phyloP scores from a whole-genome alignment of 2,329 filamentous ascomycete species.

The Neophaeococcomyces mojaviensis region DNA sequence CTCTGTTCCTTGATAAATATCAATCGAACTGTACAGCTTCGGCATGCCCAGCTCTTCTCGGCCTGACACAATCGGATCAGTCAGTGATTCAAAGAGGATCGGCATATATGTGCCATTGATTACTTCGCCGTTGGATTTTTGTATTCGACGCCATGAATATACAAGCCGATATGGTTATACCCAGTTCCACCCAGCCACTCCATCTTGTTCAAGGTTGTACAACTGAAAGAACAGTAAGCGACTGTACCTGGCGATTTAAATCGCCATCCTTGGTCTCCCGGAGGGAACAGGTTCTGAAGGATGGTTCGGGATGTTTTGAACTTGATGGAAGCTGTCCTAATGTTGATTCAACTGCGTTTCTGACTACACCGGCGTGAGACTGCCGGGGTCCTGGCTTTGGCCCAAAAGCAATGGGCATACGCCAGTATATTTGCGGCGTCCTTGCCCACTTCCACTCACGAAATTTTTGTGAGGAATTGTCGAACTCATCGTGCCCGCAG shows the following conservation, averaged over 20 bases:
- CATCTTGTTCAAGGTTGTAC: constrained; percentile 44
- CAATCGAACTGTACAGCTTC: constrained; percentile 48
- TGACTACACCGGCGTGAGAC: constrained; percentile 25
- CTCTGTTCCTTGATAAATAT: constrained; percentile 33
- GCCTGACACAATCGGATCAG: constrained; percentile 54
- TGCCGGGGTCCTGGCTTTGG: constrained; percentile 42
- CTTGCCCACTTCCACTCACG: constrained; percentile 44
- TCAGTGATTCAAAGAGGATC: constrained; percentile 50
- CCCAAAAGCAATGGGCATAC: constrained; percentile 41
- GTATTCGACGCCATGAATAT: constrained; percentile 56
- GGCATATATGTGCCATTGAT: constrained; percentile 49
- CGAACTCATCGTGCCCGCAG: constrained; percentile 53
- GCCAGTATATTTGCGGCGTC: constrained; percentile 40
- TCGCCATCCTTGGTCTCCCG: constrained; percentile 28
- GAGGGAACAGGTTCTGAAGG: constrained; percentile 44
- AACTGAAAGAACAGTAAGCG: constrained; percentile 36
- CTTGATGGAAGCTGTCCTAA: constrained; percentile 43
- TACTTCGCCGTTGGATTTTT: constrained; percentile 41
- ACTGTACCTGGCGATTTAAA: constrained; percentile 41
- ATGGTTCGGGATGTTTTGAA: constrained; percentile 47
- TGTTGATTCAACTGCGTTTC: constrained; percentile 25
- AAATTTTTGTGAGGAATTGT: constrained; percentile 46
- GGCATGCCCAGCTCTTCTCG: constrained; percentile 57
- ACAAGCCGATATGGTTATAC: constrained; percentile 53
- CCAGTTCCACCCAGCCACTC: constrained; percentile 55